Percentiles rank a stretch among this genome's conserved stretches.
These are phyloP conservation scores for Fusarium redolens DNA, from an alignment of 2,329 filamentous ascomycete species.

Conservation along the genomic window DNA sequence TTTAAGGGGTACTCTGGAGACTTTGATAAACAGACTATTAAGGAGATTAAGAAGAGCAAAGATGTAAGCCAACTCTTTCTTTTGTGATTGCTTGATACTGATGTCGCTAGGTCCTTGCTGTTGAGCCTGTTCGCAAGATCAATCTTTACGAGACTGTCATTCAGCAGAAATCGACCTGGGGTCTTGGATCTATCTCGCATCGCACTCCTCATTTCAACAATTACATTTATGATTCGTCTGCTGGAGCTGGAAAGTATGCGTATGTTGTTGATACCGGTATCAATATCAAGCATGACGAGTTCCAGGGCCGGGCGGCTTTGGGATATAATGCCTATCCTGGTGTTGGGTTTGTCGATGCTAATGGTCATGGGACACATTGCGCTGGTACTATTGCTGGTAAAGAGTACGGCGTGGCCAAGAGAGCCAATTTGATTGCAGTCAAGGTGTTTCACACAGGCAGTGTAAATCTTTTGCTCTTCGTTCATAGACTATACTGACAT, in stretches of 20 bases:
- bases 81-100: not conserved
- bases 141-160: conserved; percentile 47
- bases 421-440: conserved; percentile 55
- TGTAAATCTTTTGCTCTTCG: conserved; percentile 1
- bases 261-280: conserved; percentile 69
- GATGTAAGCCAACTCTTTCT: conserved; percentile 48
- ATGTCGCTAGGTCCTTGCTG: conserved; percentile 46
- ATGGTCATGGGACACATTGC: conserved; percentile 61
- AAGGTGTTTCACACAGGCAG: conserved; percentile 55
- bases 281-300: conserved; percentile 57
- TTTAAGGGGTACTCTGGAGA: conserved; percentile 57
- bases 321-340: conserved; percentile 52
- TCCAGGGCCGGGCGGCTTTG: conserved; percentile 55
- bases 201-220: conserved; percentile 46
- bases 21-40: conserved; percentile 56
- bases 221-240: conserved; percentile 57
- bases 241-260: conserved; percentile 56
- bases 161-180: conserved; percentile 55
- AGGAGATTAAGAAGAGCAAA: conserved; percentile 52
- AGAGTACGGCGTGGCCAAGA: conserved; percentile 60
- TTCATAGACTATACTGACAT: not conserved
- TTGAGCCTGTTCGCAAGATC: conserved; percentile 49
- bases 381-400: conserved; percentile 58
- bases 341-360: conserved; percentile 49
- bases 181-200: conserved; percentile 59